Evolutionary conservation across 139 green algal species (phyloP), one percentile per base, ranked within the genome.

Genomic region (Volvox africanus): DNA sequence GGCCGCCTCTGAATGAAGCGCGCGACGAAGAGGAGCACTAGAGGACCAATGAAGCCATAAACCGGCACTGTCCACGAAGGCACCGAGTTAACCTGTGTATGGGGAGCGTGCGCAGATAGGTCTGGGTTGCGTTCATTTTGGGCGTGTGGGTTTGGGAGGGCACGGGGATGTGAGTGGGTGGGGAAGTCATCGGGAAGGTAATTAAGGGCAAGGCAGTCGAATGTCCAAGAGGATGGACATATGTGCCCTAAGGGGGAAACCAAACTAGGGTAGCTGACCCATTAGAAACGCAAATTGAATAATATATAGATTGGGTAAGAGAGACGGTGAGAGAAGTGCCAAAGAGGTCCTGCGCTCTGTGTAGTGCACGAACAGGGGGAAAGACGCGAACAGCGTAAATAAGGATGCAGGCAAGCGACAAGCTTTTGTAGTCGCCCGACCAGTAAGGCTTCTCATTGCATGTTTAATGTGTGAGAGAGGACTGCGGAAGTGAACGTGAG

Each of bases 1-100:
- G 75, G 61, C 2, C 24, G 76, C 33, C 35, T 21, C 67, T 11
- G 20, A 5, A 91, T 5, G 22, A 71, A 67, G 30, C 26, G 61
- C 22, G 85, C 87, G 24, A 80, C 76, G 18, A 87, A 18, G 36
- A 95, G 91, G 5, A 92, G 21, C 26, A 89, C 55, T 22, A 92
- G 1, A 19, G 92, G 89, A 2, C 86, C 76, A 0, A 88, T 14
- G 67, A 94, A 6, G 26, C 71, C 28, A 90, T 89, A 81, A 9
- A 95, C 14, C 30, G 93, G 93, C 35, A 96, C 93, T 0, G 82
- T 73, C 89, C 89, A 95, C 26, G 92, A 80, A 21, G 94, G 94
- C 36, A 96, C 92, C 3, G 88, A 92, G 88, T 95, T 93, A 16
- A 88, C 80, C 76, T 91, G 87, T 11, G 44, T 68, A 24, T 61